These are phyloP conservation scores for Triticum monococcum DNA, from an alignment of 176 grass and related monocot species.

Conservation along the genomic window DNA sequence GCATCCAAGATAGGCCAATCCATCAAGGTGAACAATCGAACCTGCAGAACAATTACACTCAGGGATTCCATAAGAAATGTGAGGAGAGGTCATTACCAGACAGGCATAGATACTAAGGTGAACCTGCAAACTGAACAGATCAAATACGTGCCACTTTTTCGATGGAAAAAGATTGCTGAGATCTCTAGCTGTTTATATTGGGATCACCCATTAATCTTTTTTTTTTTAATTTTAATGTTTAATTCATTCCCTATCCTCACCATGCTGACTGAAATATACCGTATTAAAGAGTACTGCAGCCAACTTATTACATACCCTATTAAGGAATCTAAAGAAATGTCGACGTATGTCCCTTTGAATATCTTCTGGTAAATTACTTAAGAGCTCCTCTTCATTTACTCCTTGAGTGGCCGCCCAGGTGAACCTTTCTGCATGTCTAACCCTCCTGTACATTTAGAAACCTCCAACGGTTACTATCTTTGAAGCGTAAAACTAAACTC, in stretches of 20 bases:
- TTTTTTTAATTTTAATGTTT: background rate
- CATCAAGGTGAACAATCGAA: conserved; percentile 80
- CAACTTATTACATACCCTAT: conserved; percentile 54
- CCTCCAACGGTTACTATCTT: background rate
- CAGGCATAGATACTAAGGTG: background rate
- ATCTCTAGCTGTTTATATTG: background rate
- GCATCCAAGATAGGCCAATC: conserved; percentile 90
- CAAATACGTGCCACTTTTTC: background rate
- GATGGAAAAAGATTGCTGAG: background rate
- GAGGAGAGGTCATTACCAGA: background rate
- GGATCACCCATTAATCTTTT: background rate
- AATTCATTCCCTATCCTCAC: background rate
- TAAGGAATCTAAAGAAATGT: conserved; percentile 87
- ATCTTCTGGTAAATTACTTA: conserved; percentile 93
- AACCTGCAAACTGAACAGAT: background rate
- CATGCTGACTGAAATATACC: background rate
- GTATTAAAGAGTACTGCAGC: background rate
- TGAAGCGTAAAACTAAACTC: background rate
- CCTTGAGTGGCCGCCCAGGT: conserved; percentile 95
- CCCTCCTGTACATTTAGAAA: conserved; percentile 57
- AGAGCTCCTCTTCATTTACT: conserved; percentile 85
- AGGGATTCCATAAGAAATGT: background rate
- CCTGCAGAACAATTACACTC: conserved; percentile 46
- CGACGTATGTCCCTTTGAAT: conserved; percentile 94
- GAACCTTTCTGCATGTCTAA: conserved; percentile 89